These are phyloP conservation scores for Rutstroemia sp. DNA, from an alignment of 2,329 filamentous ascomycete genomes.

Conservation along the genomic window DNA sequence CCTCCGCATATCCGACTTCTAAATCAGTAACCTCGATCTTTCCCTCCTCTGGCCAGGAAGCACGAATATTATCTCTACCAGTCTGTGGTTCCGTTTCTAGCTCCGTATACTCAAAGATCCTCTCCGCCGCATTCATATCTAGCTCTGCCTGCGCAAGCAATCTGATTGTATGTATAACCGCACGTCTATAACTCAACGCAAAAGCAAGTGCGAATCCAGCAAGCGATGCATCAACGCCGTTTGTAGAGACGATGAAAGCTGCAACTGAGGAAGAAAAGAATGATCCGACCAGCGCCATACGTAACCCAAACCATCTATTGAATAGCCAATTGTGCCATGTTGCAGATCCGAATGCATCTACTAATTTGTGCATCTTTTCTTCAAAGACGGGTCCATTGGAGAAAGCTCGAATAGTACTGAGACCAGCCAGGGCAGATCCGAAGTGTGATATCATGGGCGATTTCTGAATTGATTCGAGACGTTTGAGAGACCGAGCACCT, in stretches of 20 bases:
- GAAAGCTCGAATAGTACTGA: slow-evolving; percentile 68
- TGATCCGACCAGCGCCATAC: slow-evolving; percentile 62
- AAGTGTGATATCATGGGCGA: slow-evolving; percentile 66
- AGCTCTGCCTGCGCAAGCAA: slow-evolving; percentile 62
- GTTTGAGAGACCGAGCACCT: slow-evolving; percentile 64
- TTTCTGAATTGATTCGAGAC: slow-evolving; percentile 67
- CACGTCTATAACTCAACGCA: slow-evolving; percentile 56
- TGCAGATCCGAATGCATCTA: slow-evolving; percentile 58
- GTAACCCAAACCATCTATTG: slow-evolving; percentile 63
- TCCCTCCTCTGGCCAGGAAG: slow-evolving; percentile 67
- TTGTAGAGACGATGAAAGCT: slow-evolving; percentile 51
- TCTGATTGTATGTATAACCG: slow-evolving; percentile 56
- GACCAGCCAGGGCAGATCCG: slow-evolving; percentile 59
- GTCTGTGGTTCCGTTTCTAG: slow-evolving; percentile 57
- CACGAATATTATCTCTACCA: slow-evolving; percentile 48
- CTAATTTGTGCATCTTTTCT: slow-evolving; percentile 56
- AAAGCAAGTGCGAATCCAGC: slow-evolving; percentile 71
- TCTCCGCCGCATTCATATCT: slow-evolving; percentile 69
- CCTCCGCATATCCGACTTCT: slow-evolving; percentile 62
- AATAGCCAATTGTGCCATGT: slow-evolving; percentile 61
- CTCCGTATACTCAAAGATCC: slow-evolving; percentile 65
- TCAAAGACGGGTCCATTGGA: slow-evolving; percentile 59
- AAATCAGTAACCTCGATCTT: slow-evolving; percentile 64
- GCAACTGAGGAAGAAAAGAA: slow-evolving; percentile 59
- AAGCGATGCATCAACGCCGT: slow-evolving; percentile 56